These are phyloP conservation scores for Annulohypoxylon nitens DNA, from an alignment of 495 filamentous ascomycete species.

Conservation along the genomic window DNA sequence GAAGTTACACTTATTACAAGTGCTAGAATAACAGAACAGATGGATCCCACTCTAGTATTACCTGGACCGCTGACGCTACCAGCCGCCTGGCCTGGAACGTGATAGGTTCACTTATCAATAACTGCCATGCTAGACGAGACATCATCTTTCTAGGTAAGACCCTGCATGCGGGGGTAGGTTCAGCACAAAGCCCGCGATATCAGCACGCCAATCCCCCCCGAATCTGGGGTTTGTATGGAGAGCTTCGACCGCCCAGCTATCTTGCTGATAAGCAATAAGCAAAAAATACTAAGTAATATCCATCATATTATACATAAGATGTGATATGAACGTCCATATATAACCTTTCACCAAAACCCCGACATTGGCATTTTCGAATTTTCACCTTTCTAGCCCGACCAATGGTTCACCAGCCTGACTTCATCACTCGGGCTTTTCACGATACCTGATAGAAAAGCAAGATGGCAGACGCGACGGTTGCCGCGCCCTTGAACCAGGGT, in stretches of 20 bases:
- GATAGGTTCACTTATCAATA: conserved; percentile 31
- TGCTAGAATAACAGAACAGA: background rate
- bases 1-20: background rate
- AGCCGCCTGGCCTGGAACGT: conserved; percentile 26
- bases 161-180: conserved; percentile 42
- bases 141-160: conserved; percentile 35
- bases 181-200: conserved; percentile 30
- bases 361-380: background rate
- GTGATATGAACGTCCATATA: background rate
- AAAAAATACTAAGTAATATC: background rate
- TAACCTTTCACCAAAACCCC: conserved; percentile 22
- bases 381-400: conserved; percentile 10
- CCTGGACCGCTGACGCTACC: conserved; percentile 10
- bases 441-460: conserved; percentile 6
- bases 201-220: conserved; percentile 24
- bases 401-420: background rate
- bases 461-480: conserved; percentile 39
- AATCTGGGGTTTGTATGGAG: conserved; percentile 35
- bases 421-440: conserved; percentile 10
- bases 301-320: conserved; percentile 27
- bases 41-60: conserved; percentile 14
- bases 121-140: conserved; percentile 23
- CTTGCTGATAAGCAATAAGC: conserved; percentile 38
- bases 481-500: conserved; percentile 73
- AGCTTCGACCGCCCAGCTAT: conserved; percentile 29